Base-by-base conservation (phyloP, 257 asterid species). In the Henckelia pumila region DNA sequence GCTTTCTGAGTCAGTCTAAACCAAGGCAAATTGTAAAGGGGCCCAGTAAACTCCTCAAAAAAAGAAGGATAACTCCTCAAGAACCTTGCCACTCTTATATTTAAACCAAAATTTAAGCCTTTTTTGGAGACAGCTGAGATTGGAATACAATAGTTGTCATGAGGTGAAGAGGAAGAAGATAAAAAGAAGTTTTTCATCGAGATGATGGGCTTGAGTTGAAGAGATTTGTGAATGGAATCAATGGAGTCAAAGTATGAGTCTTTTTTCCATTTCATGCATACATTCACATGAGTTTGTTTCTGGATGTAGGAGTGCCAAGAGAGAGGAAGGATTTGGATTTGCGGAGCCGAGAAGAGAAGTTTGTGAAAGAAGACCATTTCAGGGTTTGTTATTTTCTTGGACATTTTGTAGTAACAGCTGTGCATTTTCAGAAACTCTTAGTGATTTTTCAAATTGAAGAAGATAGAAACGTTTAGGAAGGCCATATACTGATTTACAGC, bases 221-320 rank as follows among this genome's bases (percentile, higher is more conserved):
- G 82, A 58, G 98, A 89, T 79, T 77, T 89, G 84, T 89, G 95
- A 55, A 92, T 83, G 58, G 95, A 73, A 66, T 85, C 95, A 24
- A 89, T 80, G 14, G 96, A 84, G 72, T 92, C 96, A 28, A 64
- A 83, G 72, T 71, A 77, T 2, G 83, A 68, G 68, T 92, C 96
- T 66, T 89, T 89, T 68, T 89, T 92, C 96, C 96, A 80, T 72
- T 92, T 87, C 98, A 87, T 89, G 88, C 83, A 87, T 69, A 87
- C 98, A 76, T 86, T 73, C 25, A 89, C 96, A 52, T 89, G 88
- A 50, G 75, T 66, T 71, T 71, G 91, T 26, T 49, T 73, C 9
- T 78, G 93, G 67, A 44, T 69, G 78, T 73, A 63, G n/a, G 66
- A 59, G 64, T 59, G 49, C 58, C 55, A 23, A 33, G 24, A 30